Evolutionary conservation across 176 grass and related monocot species (phyloP), one percentile per base, ranked within the genome.

Genomic region (Dactylis glomerata): DNA sequence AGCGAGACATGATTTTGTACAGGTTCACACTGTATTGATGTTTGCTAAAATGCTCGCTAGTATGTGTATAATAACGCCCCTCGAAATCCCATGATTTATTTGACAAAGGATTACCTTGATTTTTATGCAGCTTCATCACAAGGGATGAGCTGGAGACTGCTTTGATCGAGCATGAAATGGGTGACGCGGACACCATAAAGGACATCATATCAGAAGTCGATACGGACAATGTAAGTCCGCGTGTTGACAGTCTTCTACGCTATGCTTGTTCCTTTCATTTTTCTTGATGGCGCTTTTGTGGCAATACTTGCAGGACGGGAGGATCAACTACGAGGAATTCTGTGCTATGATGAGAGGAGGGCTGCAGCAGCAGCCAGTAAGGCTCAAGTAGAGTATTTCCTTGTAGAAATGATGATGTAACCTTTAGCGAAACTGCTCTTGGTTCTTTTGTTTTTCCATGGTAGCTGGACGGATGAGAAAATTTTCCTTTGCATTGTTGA

Each of bases 321-420:
- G 93, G 73, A 99, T 99, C 12, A 99, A 99, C 83, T 99, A 99
- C 5, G 93, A 96, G 26, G 96, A 99, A 73, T 99, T 99, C 84
- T 95, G 93, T 2, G 83, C 96, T n/a, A 99, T 99, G 96, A 99
- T 99, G 96, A 96, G 88, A 90, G 90, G 93, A 36, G 96, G 93
- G 45, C 57, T 87, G 5, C 96, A 92, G 85, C 93, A 93, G 79
- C 93, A 93, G 79, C 96, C 96, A 22, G 78, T 88, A 63, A 92
- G 78, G 83, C 96, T 95, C 26, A 90, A 94, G 68, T 98, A 93
- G 59, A 24, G 78, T 24, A 41, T 61, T 83, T 33, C 34, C 44
- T n/a, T 78, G 64, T 86, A 86, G 44, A 90, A 75, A 42, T 13
- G 28, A 59, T 59, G 56, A 56, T 82, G 50, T 77, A 79, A 79